Percentiles rank a stretch among this genome's conserved stretches.
phyloP scores from a whole-genome alignment of 2,329 filamentous ascomycete species.

The Ceratocystiopsis minuta region DNA sequence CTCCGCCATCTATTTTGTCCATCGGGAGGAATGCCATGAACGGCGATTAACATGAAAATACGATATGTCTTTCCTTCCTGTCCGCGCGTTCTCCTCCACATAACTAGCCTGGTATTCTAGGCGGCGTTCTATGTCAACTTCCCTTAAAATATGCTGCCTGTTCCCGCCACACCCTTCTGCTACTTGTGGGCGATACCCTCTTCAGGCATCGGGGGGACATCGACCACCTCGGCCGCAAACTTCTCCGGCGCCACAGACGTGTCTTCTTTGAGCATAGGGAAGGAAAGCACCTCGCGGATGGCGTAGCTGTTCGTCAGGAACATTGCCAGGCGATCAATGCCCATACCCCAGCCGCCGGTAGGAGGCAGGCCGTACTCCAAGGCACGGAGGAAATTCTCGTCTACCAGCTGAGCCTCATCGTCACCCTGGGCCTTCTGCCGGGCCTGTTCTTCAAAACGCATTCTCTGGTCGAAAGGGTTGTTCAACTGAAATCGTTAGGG shows the following conservation, averaged over 20 bases:
- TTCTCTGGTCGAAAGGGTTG: slow-evolving; percentile 84
- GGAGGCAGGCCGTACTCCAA: slow-evolving; percentile 64
- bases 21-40: too few species aligned
- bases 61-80: too few species aligned
- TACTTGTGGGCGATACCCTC: slow-evolving; percentile 17
- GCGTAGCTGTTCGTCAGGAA: slow-evolving; percentile 79
- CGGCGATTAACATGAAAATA: too few species aligned
- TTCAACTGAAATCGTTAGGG: slow-evolving; percentile 41
- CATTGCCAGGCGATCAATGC: slow-evolving; percentile 52
- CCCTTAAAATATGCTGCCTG: too few species aligned
- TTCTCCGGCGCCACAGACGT: slow-evolving; percentile 29
- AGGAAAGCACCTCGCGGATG: slow-evolving; percentile 89
- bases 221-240: slow-evolving; percentile 19
- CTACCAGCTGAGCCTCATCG: slow-evolving; percentile 87
- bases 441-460: slow-evolving; percentile 88
- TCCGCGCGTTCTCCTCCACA: too few species aligned
- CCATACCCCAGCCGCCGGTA: slow-evolving; percentile 92
- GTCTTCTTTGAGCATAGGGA: slow-evolving; percentile 96
- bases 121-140: too few species aligned
- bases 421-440: slow-evolving; percentile 92
- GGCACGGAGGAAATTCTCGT: slow-evolving; percentile 84
- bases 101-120: too few species aligned
- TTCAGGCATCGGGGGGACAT: slow-evolving; percentile 16
- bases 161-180: too few species aligned
- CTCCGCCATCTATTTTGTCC: too few species aligned